These are phyloP conservation scores for Neonothopanus nambi DNA, from an alignment of 1,284 basidiomycete genomes.

Conservation along the genomic window DNA sequence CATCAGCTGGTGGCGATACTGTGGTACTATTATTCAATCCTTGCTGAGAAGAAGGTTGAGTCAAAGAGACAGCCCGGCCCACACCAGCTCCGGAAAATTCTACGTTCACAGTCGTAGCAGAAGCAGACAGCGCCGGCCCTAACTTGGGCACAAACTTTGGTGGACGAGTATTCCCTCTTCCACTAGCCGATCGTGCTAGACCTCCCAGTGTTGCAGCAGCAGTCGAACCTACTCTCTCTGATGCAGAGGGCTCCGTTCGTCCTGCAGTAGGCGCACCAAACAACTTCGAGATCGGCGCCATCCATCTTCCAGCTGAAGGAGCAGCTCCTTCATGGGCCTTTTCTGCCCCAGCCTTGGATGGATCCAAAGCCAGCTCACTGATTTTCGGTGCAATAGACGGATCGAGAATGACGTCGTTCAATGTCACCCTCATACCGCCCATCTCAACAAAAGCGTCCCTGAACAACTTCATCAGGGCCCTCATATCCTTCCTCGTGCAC, in stretches of 20 bases:
- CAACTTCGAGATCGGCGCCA: constrained; percentile 79
- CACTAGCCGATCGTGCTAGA: constrained; percentile 12
- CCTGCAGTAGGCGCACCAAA: constrained; percentile 42
- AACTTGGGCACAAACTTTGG: constrained; percentile 61
- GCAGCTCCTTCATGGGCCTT: constrained; percentile 30
- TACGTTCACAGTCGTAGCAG: constrained; percentile 88
- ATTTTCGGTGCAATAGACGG: constrained; percentile 75
- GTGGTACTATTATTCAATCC: constrained; percentile 1
- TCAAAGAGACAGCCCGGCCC: constrained; percentile 66
- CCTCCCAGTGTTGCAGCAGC: neutral
- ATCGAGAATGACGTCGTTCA: constrained; percentile 92
- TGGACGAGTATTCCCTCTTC: constrained; percentile 23
- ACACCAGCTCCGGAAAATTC: constrained; percentile 84
- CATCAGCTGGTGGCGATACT: neutral
- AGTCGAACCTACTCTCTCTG: constrained; percentile 7
- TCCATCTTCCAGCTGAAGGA: constrained; percentile 50
- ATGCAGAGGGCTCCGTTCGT: constrained; percentile 15
- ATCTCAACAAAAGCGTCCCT: constrained; percentile 86
- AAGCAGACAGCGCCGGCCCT: constrained; percentile 79
- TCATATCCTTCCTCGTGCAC: constrained; percentile 83
- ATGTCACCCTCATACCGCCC: constrained; percentile 75
- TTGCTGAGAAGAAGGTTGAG: constrained; percentile 12
- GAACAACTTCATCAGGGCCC: constrained; percentile 81
- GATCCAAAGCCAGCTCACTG: constrained; percentile 71
- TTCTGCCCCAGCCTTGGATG: constrained; percentile 50